phyloP scores from a whole-genome alignment of 768 basidiomycete species.

The Tylopilus subfusipes region DNA sequence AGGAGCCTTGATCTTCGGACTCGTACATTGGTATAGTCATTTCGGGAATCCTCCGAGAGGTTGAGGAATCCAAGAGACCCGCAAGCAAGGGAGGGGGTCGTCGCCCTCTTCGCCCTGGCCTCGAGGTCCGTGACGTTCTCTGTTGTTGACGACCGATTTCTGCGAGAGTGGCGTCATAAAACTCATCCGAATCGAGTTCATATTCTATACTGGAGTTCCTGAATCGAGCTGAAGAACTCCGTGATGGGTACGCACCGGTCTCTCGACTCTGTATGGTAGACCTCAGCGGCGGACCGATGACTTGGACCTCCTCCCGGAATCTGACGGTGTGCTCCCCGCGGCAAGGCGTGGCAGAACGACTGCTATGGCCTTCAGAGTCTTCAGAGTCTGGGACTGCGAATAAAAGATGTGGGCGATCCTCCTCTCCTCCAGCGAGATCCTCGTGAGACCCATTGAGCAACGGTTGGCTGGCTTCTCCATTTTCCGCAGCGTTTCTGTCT shows the following conservation, averaged over 20 bases:
- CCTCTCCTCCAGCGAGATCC: slow-evolving; percentile 32
- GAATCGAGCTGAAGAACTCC: slow-evolving; percentile 4
- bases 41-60: slow-evolving; percentile 54
- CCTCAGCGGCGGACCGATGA: slow-evolving; percentile 63
- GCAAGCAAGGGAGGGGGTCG: slow-evolving; percentile 74
- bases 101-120: slow-evolving; percentile 41
- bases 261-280: slow-evolving; percentile 78
- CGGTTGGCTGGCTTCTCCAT: slow-evolving; percentile 52
- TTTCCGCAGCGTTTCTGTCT: slow-evolving; percentile 21
- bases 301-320: slow-evolving; percentile 66
- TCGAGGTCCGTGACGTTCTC: slow-evolving; percentile 18
- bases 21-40: slow-evolving; percentile 46
- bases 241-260: slow-evolving; percentile 58
- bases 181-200: slow-evolving; percentile 80
- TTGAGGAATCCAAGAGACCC: slow-evolving; percentile 68
- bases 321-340: slow-evolving; percentile 50
- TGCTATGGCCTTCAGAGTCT: slow-evolving; percentile 41
- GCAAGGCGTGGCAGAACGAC: slow-evolving; percentile 34
- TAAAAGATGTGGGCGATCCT: slow-evolving; percentile 34
- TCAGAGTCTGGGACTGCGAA: slow-evolving; percentile 55
- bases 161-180: slow-evolving; percentile 50
- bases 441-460: slow-evolving; percentile 50
- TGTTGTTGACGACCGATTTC: slow-evolving; percentile 32
- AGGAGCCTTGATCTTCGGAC: too few species aligned
- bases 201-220: slow-evolving; percentile 49